phyloP scores from a whole-genome alignment of 2,329 filamentous ascomycete genomes.

The Chalara sp. region DNA sequence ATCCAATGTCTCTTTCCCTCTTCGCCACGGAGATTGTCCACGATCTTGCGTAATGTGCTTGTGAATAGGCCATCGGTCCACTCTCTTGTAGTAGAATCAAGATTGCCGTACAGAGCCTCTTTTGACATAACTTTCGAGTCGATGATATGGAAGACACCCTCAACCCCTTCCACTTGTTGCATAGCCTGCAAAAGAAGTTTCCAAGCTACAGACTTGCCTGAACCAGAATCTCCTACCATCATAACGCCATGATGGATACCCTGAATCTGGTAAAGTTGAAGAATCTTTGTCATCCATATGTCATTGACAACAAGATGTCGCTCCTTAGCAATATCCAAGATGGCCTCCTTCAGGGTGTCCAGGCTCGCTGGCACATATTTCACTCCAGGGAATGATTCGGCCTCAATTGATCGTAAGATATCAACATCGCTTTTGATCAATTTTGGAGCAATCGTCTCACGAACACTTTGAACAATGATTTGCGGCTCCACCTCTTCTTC shows the following conservation, averaged over 20 bases:
- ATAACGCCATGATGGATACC: slow-evolving; percentile 98
- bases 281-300: slow-evolving; percentile 93
- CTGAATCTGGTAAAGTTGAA: slow-evolving; percentile 97
- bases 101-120: slow-evolving; percentile 88
- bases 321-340: slow-evolving; percentile 75
- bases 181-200: slow-evolving; percentile 84
- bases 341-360: slow-evolving; percentile 70
- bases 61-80: slow-evolving; percentile 99
- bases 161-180: slow-evolving; percentile 82
- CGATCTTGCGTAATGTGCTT: slow-evolving; percentile 94
- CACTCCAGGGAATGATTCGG: slow-evolving; percentile 83
- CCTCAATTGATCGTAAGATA: slow-evolving; percentile 78
- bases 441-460: slow-evolving; percentile 97
- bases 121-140: slow-evolving; percentile 99
- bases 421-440: slow-evolving; percentile 88
- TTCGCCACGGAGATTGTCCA: slow-evolving; percentile 96
- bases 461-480: slow-evolving; percentile 96
- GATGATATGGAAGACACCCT: slow-evolving; percentile 95
- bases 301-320: slow-evolving; percentile 86
- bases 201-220: slow-evolving; percentile 95
- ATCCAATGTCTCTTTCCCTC: slow-evolving; percentile 98
- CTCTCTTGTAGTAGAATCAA: slow-evolving; percentile 94
- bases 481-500: slow-evolving; percentile 83
- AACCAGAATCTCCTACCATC: slow-evolving; percentile 99
- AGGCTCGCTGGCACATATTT: slow-evolving; percentile 88